Evolutionary conservation across 352 stramenopile species (phyloP), one percentile per base, ranked within the genome.

Genomic region (Peronospora farinosa): DNA sequence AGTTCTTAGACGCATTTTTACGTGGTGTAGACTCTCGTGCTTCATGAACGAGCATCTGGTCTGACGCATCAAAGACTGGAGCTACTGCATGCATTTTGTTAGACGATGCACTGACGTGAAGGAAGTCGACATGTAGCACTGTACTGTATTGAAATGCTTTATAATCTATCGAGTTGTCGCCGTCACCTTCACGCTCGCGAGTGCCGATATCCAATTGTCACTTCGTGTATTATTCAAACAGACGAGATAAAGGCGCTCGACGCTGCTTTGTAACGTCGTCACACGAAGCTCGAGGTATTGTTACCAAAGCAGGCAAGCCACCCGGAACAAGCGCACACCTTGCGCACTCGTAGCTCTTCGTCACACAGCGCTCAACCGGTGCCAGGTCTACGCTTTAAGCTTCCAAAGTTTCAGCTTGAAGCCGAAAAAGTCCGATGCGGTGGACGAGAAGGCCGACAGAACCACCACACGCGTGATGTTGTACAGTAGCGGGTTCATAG

Each of bases 341-440:
- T 40, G 21, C 25, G 44, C n/a, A 6, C 12, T 44, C 35, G 45
- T 39, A 40, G 50, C 36, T 55, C 46, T 47, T 60, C 9, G 32
- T 51, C 15, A n/a, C 40, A 35, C 41, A 47, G 17, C 32, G 25
- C 38, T 46, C 25, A 35, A 47, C 35, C 37, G 23, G 25, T 33
- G 25, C 31, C 60, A 30, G 31, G 31, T 25, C 63, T 83, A 88
- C 43, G 65, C 73, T 60, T 92, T 92, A 50, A 96, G 77, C 63
- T 96, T 95, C 72, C 85, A 91, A 11, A 94, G 65, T 75, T 94
- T 94, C 47, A 94, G 72, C 61, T 94, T 96, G 61, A 96, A 96
- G 57, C 86, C 86, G 51, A 96, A 92, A 45, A 93, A 88, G 60
- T 96, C 86, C 12, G 80, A 94, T 38, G 88, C 80, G 3, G 85